Evolutionary conservation across 2,329 filamentous ascomycete species (phyloP), one percentile per base, ranked within the genome.

Genomic region (Metarhizium anisopliae): DNA sequence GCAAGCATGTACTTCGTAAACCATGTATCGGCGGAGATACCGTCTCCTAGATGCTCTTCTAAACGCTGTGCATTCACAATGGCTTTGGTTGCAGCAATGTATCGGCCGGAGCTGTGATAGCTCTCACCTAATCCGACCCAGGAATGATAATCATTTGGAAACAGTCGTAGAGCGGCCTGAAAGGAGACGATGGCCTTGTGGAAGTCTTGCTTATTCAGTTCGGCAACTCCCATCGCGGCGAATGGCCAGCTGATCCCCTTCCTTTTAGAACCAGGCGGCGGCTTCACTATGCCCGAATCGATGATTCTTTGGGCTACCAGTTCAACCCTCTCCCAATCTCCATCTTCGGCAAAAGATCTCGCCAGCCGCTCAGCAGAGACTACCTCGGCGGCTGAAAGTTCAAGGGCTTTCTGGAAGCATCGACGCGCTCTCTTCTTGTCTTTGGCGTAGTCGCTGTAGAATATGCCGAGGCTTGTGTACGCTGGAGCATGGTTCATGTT

Each of bases 51-150:
- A 1, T 78, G 77, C 32, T 82, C 77, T 59, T 93, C 89, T 4
- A 96, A 77, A 54, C 81, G 82, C 66, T 93, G 86, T 0, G 93
- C 94, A 65, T 95, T 88, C 38, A 89, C 77, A 61, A 97, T 94
- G 0, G 94, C 91, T 66, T 94, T 93, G 3, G 88, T 90, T 0
- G 94, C 93, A n/a, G 94, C 93, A 58, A 96, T 88, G 66, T 95
- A 95, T 59, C 93, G 82, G 10, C 94, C 93, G 16, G 92, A 95
- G 62, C 89, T 94, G 67, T 96, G 88, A 66, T 99, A 99, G 66
- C 91, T 95, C 72, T 99, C 94, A n/a, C 93, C 94, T 1, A 99
- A 79, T 1, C 94, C 94, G 29, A 99, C 89, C 84, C 93, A 99
- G 0, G 90, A 95, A 71, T 99, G 88, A 66, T 97, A 97, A 69